Evolutionary conservation across 2,329 filamentous ascomycete genomes (phyloP), one percentile per base, ranked within the genome.

Genomic region (Karstenula rhodostoma): DNA sequence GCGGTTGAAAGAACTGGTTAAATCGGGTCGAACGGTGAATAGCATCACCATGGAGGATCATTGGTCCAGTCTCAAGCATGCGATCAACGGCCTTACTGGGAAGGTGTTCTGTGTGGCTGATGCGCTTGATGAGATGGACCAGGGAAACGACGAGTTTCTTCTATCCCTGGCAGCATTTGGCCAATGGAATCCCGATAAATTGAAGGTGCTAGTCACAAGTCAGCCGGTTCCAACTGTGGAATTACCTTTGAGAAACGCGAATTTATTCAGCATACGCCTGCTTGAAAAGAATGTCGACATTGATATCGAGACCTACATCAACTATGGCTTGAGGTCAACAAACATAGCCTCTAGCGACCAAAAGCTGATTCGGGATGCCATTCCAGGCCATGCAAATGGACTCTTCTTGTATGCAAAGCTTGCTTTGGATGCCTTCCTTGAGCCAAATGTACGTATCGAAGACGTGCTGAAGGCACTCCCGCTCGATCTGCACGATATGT

Each of bases 111-210:
- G 77, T 35, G 70, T 84, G 1, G 72, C 73, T 0, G 82, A 83
- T 60, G 81, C 81, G 0, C 70, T 84, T 2, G 83, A 84, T 59
- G 82, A 84, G 65, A 83, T 84, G 77, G 78, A 82, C 43, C 42
- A 67, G n/a, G 76, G 69, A 0, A 67, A 79, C 13, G 74, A 17
- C 73, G 77, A 32, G 1, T 49, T 81, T 83, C 32, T 59, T 82
- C 2, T 49, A 72, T 3, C 51, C 64, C 2, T 84, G 0, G 70
- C 67, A 1, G 54, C 61, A 0, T 67, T 84, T 0, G 78, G 76
- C 0, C 60, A 69, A 5, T 71, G 67, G 65, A 64, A 60, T 3
- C 74, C 79, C 0, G 54, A 48, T 0, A 68, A 63, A 8, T 67
- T 82, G 58, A 84, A 83, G 58, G 61, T 84, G 0, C 27, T 83